Conservation (phyloP, 1,284 basidiomycete genomes). For the Ganoderma meredithae region DNA sequence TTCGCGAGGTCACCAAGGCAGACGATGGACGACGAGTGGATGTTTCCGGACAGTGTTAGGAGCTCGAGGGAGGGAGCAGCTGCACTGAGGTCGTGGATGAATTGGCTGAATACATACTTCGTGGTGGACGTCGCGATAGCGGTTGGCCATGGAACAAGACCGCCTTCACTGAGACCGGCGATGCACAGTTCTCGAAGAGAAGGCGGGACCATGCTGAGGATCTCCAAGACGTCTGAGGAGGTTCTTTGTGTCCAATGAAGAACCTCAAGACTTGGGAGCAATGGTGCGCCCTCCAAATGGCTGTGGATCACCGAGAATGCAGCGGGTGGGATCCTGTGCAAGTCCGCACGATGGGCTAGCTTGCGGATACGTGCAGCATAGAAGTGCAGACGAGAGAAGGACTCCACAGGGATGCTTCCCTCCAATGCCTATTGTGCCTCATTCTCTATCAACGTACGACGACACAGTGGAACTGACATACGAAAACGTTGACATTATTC, state of each 20-base stretch:
- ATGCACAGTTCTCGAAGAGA: conserved; percentile 20
- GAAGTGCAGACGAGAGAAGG: conserved; percentile 15
- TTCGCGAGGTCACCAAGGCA: conserved; percentile 16
- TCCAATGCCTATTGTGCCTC: neutral
- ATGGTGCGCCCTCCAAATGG: conserved; percentile 4
- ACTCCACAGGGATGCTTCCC: neutral
- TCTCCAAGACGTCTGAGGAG: conserved; percentile 10
- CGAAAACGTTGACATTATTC: neutral
- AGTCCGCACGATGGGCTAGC: conserved; percentile 17
- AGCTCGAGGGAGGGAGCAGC: conserved; percentile 16
- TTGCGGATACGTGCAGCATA: conserved; percentile 19
- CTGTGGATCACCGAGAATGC: conserved; percentile 6
- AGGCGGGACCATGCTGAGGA: conserved; percentile 13
- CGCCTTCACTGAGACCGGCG: neutral
- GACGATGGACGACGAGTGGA: conserved; percentile 18
- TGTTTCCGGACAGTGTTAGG: conserved; percentile 22
- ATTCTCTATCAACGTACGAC: conserved; percentile 1
- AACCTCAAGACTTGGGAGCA: conserved; percentile 14
- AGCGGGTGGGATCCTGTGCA: conserved; percentile 6
- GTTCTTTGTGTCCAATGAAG: conserved; percentile 18
- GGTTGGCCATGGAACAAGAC: neutral
- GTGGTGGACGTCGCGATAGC: neutral
- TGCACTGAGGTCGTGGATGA: conserved; percentile 14
- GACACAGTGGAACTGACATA: conserved; percentile 7
- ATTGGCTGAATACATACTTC: conserved; percentile 6